Conservation (phyloP, 257 asterid species). For the Solanum etuberosum region DNA sequence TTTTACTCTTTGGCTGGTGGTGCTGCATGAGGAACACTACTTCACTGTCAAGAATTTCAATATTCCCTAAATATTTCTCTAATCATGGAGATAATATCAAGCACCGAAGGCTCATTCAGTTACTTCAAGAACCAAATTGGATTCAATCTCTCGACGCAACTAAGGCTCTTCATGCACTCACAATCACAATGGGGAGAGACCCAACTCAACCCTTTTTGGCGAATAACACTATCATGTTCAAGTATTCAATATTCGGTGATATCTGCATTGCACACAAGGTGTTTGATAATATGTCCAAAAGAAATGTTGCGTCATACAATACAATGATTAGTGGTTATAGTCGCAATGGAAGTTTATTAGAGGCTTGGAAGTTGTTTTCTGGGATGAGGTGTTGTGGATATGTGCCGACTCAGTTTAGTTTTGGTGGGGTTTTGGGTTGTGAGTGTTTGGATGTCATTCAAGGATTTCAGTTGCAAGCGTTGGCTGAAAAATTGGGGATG, state of each 20-base stretch:
- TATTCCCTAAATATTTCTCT: too few species aligned
- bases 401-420: slow-evolving; percentile 48
- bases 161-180: slow-evolving; percentile 52
- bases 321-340: slow-evolving; percentile 47
- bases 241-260: slow-evolving; percentile 29
- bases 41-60: neutral
- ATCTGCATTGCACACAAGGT: slow-evolving; percentile 25
- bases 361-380: slow-evolving; percentile 40
- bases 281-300: slow-evolving; percentile 57
- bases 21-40: slow-evolving; percentile 36
- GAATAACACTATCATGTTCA: slow-evolving; percentile 31
- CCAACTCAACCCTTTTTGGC: slow-evolving; percentile 40
- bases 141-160: slow-evolving; percentile 25
- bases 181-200: slow-evolving; percentile 33
- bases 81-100: slow-evolving; percentile 20
- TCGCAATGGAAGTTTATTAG: slow-evolving; percentile 25
- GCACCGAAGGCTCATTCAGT: slow-evolving; percentile 15
- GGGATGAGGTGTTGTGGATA: slow-evolving; percentile 45
- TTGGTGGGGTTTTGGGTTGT: slow-evolving; percentile 49
- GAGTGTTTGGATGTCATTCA: slow-evolving; percentile 23
- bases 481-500: slow-evolving; percentile 51
- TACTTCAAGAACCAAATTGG: slow-evolving; percentile 37
- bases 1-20: neutral
- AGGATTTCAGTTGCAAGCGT: slow-evolving; percentile 50
- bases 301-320: slow-evolving; percentile 57